Evolutionary conservation across 768 basidiomycete genomes (phyloP).

Genomic region (Mycena haematopus): DNA sequence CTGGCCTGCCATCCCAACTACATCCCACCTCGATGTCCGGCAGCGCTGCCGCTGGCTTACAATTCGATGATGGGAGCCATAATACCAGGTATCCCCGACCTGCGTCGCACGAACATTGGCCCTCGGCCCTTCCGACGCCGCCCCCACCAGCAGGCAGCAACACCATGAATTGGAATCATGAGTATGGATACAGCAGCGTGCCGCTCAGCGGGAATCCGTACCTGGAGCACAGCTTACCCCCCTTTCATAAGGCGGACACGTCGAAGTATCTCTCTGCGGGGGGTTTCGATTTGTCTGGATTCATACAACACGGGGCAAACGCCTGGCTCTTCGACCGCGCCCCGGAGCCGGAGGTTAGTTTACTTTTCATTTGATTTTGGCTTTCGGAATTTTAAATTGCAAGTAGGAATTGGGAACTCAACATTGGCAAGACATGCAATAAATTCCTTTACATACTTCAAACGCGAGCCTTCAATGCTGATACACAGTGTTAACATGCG

Average conservation of each 20-base stretch:
- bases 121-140: not conserved
- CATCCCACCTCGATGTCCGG: not conserved
- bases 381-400: not conserved
- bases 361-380: not conserved
- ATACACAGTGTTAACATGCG: not conserved
- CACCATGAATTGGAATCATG: constrained; percentile 2
- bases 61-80: not conserved
- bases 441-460: not conserved
- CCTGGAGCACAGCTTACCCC: not conserved
- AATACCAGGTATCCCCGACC: not conserved
- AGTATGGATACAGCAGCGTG: not conserved
- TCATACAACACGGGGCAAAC: constrained; percentile 31
- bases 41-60: not conserved
- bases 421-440: constrained; percentile 17
- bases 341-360: constrained; percentile 15
- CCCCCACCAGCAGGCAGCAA: not conserved
- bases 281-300: constrained; percentile 27
- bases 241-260: constrained; percentile 14
- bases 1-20: not conserved
- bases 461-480: not conserved
- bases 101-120: constrained; percentile 3
- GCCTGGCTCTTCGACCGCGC: constrained; percentile 29
- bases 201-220: not conserved
- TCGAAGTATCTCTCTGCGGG: constrained; percentile 21
- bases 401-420: constrained; percentile 8